A percentile compares a stretch with the other conserved stretches of the same genome.
These are phyloP conservation scores for Pestalotiopsis sp. DNA, from an alignment of 2,329 filamentous ascomycete species.

Conservation along the genomic window DNA sequence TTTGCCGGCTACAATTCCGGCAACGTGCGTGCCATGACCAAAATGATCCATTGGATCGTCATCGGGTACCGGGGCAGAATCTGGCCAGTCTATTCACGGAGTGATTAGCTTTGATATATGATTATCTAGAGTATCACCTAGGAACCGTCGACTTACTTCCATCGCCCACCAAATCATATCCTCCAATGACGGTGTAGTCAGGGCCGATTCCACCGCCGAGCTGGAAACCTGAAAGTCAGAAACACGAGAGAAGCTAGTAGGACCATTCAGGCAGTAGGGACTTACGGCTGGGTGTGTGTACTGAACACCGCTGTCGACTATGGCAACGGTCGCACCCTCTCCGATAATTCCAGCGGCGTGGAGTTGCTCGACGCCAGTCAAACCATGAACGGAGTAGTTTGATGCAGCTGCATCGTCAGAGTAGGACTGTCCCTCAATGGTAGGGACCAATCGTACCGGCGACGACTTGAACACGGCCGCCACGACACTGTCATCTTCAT, in stretches of 20 bases:
- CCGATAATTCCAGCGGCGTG: slow-evolving; percentile 25
- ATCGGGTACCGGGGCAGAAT: slow-evolving; percentile 20
- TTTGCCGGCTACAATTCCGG: slow-evolving; percentile 25
- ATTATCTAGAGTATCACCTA: neutral
- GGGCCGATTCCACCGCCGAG: slow-evolving; percentile 26
- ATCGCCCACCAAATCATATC: slow-evolving; percentile 25
- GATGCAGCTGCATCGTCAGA: slow-evolving; percentile 22
- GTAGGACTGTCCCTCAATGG: slow-evolving; percentile 21
- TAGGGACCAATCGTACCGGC: slow-evolving; percentile 15
- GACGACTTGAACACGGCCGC: slow-evolving; percentile 25
- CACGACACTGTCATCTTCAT: slow-evolving; percentile 19
- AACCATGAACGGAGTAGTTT: slow-evolving; percentile 25
- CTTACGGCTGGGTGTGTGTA: slow-evolving; percentile 26
- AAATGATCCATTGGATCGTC: slow-evolving; percentile 23
- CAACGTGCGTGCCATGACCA: slow-evolving; percentile 25
- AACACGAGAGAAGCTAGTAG: neutral
- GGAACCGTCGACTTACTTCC: slow-evolving; percentile 11
- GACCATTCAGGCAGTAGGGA: neutral
- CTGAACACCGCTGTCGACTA: slow-evolving; percentile 27
- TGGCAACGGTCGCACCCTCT: slow-evolving; percentile 24
- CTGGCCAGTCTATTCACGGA: slow-evolving; percentile 21
- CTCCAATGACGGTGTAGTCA: slow-evolving; percentile 25
- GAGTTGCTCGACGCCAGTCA: slow-evolving; percentile 25
- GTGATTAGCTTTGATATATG: neutral
- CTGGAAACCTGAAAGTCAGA: slow-evolving; percentile 1